phyloP scores from a whole-genome alignment of 2,329 filamentous ascomycete species.

The Colletotrichum lini region DNA sequence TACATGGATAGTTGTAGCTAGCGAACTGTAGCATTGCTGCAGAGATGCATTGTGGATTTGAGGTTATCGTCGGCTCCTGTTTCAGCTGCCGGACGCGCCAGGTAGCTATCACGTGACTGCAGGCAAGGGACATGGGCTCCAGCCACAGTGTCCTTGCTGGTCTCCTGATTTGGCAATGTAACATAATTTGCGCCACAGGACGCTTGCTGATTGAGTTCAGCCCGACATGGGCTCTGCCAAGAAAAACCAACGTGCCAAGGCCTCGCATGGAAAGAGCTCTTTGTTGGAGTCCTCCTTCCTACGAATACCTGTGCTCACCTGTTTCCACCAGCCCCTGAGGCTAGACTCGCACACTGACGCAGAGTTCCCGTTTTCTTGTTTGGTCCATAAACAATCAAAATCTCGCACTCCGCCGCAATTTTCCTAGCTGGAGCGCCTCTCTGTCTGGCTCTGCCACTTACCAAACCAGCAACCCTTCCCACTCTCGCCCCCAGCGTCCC shows the following conservation, averaged over 20 bases:
- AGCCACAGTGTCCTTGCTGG: constrained; percentile 19
- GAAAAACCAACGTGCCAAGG: constrained; percentile 15
- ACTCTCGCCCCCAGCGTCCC: not conserved
- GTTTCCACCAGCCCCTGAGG: constrained; percentile 19
- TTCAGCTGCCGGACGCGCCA: too few relatives aligned
- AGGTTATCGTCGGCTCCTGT: not conserved
- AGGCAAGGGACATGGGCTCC: not conserved
- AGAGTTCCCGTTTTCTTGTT: not conserved
- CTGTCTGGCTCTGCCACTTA: not conserved
- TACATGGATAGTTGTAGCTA: not conserved
- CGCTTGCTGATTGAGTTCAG: not conserved
- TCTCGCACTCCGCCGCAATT: constrained; percentile 15
- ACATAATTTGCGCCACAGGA: not conserved
- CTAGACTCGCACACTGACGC: constrained; percentile 18
- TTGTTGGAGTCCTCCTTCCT: not conserved
- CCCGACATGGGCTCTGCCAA: constrained; percentile 26
- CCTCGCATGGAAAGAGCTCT: not conserved
- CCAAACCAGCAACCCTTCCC: not conserved
- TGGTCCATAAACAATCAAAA: constrained; percentile 33
- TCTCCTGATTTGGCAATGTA: not conserved
- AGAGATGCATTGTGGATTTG: not conserved
- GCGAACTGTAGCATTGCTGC: not conserved
- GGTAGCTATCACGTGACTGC: too few relatives aligned
- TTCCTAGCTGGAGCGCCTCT: constrained; percentile 2
- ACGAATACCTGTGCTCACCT: not conserved